Percentiles rank a stretch among this genome's conserved stretches.
Conservation (phyloP, 2,329 filamentous ascomycete species). For the Xylaria sp. region DNA sequence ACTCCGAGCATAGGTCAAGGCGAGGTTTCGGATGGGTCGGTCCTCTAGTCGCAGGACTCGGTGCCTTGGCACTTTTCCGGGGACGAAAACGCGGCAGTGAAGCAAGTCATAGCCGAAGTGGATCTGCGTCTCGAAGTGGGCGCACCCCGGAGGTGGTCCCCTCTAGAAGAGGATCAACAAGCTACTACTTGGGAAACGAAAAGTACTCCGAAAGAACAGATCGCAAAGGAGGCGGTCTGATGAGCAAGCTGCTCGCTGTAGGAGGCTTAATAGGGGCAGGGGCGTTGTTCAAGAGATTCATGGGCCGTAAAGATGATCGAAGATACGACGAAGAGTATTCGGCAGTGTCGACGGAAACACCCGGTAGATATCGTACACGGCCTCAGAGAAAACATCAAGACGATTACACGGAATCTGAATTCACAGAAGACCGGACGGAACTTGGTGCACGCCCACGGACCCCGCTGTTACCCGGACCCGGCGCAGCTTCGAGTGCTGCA, state of each 20-base stretch:
- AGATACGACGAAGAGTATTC: constrained; percentile 70
- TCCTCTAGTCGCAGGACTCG: constrained; percentile 64
- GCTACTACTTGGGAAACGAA: constrained; percentile 72
- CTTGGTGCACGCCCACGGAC: constrained; percentile 51
- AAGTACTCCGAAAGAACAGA: constrained; percentile 68
- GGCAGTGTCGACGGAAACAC: constrained; percentile 71
- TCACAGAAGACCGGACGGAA: constrained; percentile 59
- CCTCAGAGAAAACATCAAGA: constrained; percentile 43
- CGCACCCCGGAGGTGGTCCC: constrained; percentile 61
- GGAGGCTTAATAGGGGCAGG: constrained; percentile 72
- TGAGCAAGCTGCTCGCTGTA: constrained; percentile 68
- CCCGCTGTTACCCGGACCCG: constrained; percentile 61
- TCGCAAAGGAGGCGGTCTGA: constrained; percentile 61
- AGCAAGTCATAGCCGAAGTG: constrained; percentile 53
- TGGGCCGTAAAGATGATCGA: constrained; percentile 62
- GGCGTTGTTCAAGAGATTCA: constrained; percentile 68
- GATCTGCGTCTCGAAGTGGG: constrained; percentile 51
- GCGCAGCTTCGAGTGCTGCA: constrained; percentile 61
- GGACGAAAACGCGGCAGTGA: constrained; percentile 58
- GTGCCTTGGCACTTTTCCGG: constrained; percentile 59
- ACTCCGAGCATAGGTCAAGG: constrained; percentile 51
- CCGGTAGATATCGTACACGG: constrained; percentile 57
- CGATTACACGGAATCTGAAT: constrained; percentile 55
- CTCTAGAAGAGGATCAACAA: constrained; percentile 65
- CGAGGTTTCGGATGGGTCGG: constrained; percentile 63